Conservation (phyloP, 441 rosid genomes). For the Gossypium armourianum region DNA sequence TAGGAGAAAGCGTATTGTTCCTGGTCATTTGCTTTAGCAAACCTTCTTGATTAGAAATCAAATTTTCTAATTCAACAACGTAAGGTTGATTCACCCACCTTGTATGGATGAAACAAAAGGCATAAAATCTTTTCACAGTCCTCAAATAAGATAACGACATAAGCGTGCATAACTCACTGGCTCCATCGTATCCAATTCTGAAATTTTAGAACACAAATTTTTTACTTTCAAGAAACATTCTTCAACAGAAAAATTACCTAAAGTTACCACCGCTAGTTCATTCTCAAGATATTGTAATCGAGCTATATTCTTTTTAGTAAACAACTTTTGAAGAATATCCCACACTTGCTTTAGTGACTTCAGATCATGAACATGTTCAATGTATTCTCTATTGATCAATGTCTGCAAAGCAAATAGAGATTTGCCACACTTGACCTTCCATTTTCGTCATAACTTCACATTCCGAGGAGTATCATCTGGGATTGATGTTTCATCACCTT, state of each 20-base stretch:
- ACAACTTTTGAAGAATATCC: not conserved
- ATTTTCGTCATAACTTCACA: not conserved
- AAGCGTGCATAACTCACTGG: not conserved
- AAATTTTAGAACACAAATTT: not conserved
- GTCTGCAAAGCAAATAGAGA: not conserved
- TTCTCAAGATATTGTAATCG: not conserved
- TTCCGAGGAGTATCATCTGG: not conserved
- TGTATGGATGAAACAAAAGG: not conserved
- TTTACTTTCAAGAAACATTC: not conserved
- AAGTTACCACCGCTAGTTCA: not conserved
- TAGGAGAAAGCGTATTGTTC: not conserved
- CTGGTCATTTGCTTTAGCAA: not conserved
- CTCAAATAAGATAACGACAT: not conserved
- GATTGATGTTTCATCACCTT: not conserved
- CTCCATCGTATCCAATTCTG: not conserved
- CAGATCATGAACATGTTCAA: not conserved
- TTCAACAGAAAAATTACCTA: not conserved
- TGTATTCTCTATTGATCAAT: not conserved
- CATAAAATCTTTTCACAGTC: not conserved
- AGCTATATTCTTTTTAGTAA: not conserved
- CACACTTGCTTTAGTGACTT: not conserved
- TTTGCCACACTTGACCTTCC: not conserved
- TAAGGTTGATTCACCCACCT: no score
- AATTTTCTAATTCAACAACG: not conserved
- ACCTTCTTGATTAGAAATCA: not conserved